Conservation (phyloP, 2,329 filamentous ascomycete species). For the Neurospora sp. region DNA sequence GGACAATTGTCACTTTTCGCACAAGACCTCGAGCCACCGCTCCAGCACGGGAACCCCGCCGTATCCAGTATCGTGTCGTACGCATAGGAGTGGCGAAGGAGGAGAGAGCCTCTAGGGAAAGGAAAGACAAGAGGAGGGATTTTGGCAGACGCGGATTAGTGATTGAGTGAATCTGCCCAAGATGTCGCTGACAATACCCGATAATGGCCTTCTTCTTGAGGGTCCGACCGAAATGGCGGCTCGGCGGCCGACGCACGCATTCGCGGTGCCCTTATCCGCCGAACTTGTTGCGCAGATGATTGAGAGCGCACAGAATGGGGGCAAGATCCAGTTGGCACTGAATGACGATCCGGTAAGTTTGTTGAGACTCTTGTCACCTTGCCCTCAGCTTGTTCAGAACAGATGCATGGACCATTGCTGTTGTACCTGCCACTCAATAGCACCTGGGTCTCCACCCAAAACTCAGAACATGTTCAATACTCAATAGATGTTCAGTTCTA, state of each 20-base stretch:
- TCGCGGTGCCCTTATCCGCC: conserved; percentile 48
- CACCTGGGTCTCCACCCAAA: not conserved
- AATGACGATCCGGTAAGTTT: conserved; percentile 49
- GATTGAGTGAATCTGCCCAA: conserved; percentile 4
- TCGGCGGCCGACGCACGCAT: conserved; percentile 42
- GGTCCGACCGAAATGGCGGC: conserved; percentile 35
- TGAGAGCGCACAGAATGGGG: conserved; percentile 45
- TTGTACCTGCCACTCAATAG: conserved; percentile 11
- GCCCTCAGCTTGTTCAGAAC: not conserved
- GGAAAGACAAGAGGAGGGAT: not conserved
- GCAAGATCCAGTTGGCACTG: conserved; percentile 46
- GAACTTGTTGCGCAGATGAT: conserved; percentile 53
- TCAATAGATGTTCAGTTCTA: not conserved
- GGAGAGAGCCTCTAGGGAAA: not conserved
- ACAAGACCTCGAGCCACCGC: not conserved
- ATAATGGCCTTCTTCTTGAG: conserved; percentile 47
- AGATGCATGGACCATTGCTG: conserved; percentile 3
- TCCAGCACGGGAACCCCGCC: not conserved
- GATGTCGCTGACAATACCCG: conserved; percentile 42
- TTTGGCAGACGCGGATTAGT: not conserved
- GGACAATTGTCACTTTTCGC: not conserved
- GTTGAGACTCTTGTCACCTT: conserved; percentile 8
- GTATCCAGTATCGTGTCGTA: not conserved
- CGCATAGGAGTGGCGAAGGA: not conserved
- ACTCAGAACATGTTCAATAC: conserved; percentile 1